phyloP scores from a whole-genome alignment of 1,139 yeast genomes.

The Yarrowia galli region DNA sequence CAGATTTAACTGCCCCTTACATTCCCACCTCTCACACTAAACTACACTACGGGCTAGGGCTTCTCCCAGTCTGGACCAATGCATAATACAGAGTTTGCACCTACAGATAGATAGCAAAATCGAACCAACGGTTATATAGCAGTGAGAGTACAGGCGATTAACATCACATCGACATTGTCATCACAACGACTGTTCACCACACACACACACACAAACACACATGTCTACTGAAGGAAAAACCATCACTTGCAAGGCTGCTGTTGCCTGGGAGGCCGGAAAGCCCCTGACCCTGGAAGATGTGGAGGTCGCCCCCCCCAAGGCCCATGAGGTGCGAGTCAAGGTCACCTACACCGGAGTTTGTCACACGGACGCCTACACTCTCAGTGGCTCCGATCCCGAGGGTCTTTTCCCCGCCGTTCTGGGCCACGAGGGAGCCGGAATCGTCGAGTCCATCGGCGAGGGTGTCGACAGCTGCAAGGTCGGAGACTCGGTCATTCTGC shows the following conservation, averaged over 20 bases:
- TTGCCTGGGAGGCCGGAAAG: conserved; percentile 92
- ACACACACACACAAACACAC: neutral
- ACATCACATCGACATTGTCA: too few relatives aligned
- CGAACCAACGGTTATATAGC: conserved; percentile 10
- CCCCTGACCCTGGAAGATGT: conserved; percentile 86
- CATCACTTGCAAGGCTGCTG: conserved; percentile 92
- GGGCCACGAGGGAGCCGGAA: conserved; percentile 98
- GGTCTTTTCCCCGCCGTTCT: conserved; percentile 87
- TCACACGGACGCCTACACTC: conserved; percentile 97
- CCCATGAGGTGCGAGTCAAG: conserved; percentile 96
- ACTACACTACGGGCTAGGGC: conserved; percentile 7
- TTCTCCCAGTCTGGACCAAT: neutral
- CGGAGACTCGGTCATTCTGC: conserved; percentile 90
- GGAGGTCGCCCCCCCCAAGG: conserved; percentile 91
- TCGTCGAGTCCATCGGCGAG: conserved; percentile 91
- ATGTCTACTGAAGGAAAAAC: conserved; percentile 58
- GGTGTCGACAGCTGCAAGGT: conserved; percentile 85
- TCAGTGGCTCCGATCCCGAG: conserved; percentile 94
- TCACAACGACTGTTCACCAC: neutral
- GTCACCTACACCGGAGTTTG: conserved; percentile 91
- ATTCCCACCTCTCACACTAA: too few relatives aligned
- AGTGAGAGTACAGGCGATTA: neutral
- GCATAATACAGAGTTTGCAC: neutral
- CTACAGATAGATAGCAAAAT: conserved; percentile 17
- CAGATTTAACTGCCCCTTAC: neutral